A percentile compares a stretch with the other conserved stretches of the same genome.
Conservation (phyloP, 805 yeast species). For the Candida maris region DNA sequence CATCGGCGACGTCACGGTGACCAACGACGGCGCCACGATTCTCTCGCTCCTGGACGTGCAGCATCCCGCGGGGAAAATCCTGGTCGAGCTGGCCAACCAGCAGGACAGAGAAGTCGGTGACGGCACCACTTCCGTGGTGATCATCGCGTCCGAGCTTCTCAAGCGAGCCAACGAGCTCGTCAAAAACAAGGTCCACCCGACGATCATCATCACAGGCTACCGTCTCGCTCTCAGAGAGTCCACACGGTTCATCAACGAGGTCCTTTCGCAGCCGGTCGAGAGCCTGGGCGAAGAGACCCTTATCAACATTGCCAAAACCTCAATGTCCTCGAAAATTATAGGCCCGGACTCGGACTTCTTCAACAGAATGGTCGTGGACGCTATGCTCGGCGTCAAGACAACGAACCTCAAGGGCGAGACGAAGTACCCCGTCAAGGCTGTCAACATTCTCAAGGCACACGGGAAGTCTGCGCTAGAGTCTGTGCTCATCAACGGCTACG, state of each 20-base stretch:
- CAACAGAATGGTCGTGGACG: constrained; percentile 87
- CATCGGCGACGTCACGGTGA: constrained; percentile 97
- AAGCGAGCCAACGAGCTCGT: constrained; percentile 93
- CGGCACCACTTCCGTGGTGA: constrained; percentile 96
- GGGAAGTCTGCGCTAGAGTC: constrained; percentile 92
- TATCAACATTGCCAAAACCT: constrained; percentile 89
- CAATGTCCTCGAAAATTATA: constrained; percentile 95
- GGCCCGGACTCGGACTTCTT: constrained; percentile 93
- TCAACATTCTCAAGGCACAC: constrained; percentile 91
- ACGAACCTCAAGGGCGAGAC: constrained; percentile 81
- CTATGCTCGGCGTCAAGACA: constrained; percentile 92
- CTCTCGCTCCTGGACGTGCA: constrained; percentile 87
- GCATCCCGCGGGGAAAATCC: constrained; percentile 97
- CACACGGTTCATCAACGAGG: constrained; percentile 78
- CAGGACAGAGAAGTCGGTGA: constrained; percentile 99
- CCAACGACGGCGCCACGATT: constrained; percentile 98
- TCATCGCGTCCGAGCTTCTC: constrained; percentile 88
- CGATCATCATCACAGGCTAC: constrained; percentile 95
- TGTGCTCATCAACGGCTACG: constrained; percentile 86
- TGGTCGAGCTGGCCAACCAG: constrained; percentile 96
- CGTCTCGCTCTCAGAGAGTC: constrained; percentile 93
- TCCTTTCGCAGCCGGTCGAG: constrained; percentile 76
- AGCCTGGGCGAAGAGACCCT: constrained; percentile 78
- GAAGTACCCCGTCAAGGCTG: constrained; percentile 95
- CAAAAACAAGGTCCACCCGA: constrained; percentile 92